Conservation (phyloP, 192 early-diverging fungal species). For the Mortierella alpina region DNA sequence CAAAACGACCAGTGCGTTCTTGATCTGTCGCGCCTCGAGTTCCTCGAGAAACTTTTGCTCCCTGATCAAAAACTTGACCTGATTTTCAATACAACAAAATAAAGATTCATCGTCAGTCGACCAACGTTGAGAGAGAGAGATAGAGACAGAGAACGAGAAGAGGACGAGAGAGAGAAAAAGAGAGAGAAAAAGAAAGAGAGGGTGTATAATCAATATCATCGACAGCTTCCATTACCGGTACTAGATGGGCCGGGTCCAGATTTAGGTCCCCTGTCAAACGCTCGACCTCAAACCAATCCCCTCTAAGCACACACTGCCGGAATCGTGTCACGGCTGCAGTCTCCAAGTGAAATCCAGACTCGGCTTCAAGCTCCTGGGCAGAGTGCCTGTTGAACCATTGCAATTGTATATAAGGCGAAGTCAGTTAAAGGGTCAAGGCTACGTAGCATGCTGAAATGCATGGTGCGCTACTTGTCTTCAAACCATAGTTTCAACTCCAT, state of each 20-base stretch:
- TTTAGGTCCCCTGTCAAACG: conserved; percentile 62
- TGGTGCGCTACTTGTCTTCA: background rate
- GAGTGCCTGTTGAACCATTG: conserved; percentile 62
- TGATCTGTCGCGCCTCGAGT: conserved; percentile 74
- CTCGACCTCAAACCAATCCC: conserved; percentile 82
- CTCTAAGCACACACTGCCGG: conserved; percentile 75
- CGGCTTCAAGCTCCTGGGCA: conserved; percentile 74
- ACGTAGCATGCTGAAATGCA: too few species aligned
- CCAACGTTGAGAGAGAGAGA: background rate
- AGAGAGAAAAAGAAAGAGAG: background rate
- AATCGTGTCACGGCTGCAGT: conserved; percentile 75
- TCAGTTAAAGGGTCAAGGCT: background rate
- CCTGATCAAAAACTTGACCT: conserved; percentile 79
- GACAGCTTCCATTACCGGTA: conserved; percentile 28
- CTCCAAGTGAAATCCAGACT: conserved; percentile 86
- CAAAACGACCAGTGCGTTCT: conserved; percentile 80
- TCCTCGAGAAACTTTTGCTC: conserved; percentile 94
- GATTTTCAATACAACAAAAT: background rate
- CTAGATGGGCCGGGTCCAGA: conserved; percentile 47
- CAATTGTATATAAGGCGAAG: background rate
- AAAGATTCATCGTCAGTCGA: conserved; percentile 7
- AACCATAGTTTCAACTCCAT: background rate
- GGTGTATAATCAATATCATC: background rate
- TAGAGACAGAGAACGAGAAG: background rate
- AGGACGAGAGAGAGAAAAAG: background rate